Evolutionary conservation across 2,329 filamentous ascomycete species (phyloP), one percentile per base, ranked within the genome.

Genomic region (Fusarium multiceps): DNA sequence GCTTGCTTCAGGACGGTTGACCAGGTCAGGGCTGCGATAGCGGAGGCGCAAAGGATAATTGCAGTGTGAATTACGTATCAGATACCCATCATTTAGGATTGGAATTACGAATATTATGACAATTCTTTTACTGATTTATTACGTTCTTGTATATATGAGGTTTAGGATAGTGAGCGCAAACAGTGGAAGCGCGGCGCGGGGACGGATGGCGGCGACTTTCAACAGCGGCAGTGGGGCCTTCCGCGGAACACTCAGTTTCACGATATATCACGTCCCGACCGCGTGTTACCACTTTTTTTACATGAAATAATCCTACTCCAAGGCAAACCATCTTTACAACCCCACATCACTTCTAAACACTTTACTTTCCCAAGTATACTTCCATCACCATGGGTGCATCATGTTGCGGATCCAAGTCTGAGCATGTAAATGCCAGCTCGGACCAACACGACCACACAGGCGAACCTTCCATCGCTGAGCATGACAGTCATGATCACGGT

Each of bases 1-100:
- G 62, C 66, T 0, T 69, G 66, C 6, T 69, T 69, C 2, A 41
- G 66, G 6, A 69, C 66, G 0, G 66, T 69, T 1, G 66, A 69
- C 6, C 66, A 69, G 27, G 66, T 69, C 0, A 50, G 21, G 18
- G 66, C 66, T 1, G 66, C 48, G 0, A 57, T 64, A 41, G 59
- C 50, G 5, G 61, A 64, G 40, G 61, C 61, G 4, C 58, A 63
- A 2, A 16, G 59, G 4, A 55, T 63, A 2, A 63, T 63, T n/a
- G n/a, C n/a, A n/a, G n/a, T n/a, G n/a, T n/a, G n/a, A n/a, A n/a
- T n/a, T n/a, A n/a, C n/a, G n/a, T n/a, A n/a, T n/a, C n/a, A n/a
- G n/a, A n/a, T n/a, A 60, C 57, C 57, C 57, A 57, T 16, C 3
- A n/a, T 12, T 27, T 32, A 28, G 32, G 11, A 9, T n/a, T 5